These are phyloP conservation scores for Byssothecium circinans DNA, from an alignment of 2,329 filamentous ascomycete species.

Conservation along the genomic window DNA sequence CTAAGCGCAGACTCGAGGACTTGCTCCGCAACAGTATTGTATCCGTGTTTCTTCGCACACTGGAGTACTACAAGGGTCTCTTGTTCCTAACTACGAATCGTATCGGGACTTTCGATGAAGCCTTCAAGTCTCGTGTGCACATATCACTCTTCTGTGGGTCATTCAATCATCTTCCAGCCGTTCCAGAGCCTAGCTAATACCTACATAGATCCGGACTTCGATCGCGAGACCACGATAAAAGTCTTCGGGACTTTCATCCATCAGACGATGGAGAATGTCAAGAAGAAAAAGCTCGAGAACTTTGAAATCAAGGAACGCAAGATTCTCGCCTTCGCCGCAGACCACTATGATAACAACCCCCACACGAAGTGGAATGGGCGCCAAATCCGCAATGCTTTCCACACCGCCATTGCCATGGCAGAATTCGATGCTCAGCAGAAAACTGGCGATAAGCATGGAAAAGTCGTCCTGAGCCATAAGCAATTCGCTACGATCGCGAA, in stretches of 20 bases:
- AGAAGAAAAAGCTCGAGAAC: background rate
- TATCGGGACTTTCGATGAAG: conserved; percentile 24
- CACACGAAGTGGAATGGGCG: conserved; percentile 11
- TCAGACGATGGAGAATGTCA: background rate
- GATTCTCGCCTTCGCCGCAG: conserved; percentile 4
- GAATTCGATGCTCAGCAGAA: conserved; percentile 10
- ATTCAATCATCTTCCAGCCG: too few relatives aligned
- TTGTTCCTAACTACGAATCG: conserved; percentile 23
- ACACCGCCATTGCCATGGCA: conserved; percentile 16
- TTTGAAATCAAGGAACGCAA: conserved; percentile 1
- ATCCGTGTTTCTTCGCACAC: conserved; percentile 52
- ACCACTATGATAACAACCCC: background rate
- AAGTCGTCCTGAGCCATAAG: background rate
- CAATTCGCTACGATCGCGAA: conserved; percentile 1
- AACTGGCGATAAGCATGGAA: background rate
- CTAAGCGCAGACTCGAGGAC: conserved; percentile 50
- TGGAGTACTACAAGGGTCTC: conserved; percentile 70
- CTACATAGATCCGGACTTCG: background rate
- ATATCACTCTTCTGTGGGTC: conserved; percentile 1
- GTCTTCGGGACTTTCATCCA: background rate
- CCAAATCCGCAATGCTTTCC: conserved; percentile 17
- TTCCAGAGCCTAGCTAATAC: background rate
- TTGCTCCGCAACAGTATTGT: conserved; percentile 53
- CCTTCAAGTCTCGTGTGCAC: conserved; percentile 18
- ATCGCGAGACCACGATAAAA: background rate